Percentiles rank a stretch among this genome's conserved stretches.
Conservation (phyloP, 805 yeast genomes). For the Suhomyces emberorum region DNA sequence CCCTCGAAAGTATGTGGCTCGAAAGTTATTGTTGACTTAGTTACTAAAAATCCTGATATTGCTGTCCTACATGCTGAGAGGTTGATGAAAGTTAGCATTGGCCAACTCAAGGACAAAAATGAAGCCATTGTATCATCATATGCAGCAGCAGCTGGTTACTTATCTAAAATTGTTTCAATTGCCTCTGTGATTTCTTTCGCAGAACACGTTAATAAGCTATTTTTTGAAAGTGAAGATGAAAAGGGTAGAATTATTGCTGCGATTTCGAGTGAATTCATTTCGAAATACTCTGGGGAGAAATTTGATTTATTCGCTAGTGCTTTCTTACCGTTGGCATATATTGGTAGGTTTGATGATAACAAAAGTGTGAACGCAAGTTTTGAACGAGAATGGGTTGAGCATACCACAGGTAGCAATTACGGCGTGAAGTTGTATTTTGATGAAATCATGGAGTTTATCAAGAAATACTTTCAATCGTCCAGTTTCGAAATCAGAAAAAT, state of each 20-base stretch:
- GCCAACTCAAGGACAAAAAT: conserved; percentile 67
- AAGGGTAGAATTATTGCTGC: conserved; percentile 52
- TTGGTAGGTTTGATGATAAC: conserved; percentile 68
- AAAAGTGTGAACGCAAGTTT: conserved; percentile 47
- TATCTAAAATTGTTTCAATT: conserved; percentile 59
- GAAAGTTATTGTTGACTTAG: conserved; percentile 61
- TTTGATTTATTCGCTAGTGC: conserved; percentile 60
- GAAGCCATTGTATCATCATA: conserved; percentile 70
- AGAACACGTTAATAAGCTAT: conserved; percentile 46
- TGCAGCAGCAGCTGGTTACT: conserved; percentile 77
- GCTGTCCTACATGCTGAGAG: conserved; percentile 54
- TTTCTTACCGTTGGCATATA: conserved; percentile 73
- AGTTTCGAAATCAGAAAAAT: conserved; percentile 65
- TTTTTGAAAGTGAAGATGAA: conserved; percentile 52
- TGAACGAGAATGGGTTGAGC: conserved; percentile 71
- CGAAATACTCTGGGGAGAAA: conserved; percentile 64
- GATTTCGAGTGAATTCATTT: conserved; percentile 59
- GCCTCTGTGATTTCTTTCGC: conserved; percentile 55
- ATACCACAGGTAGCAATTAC: conserved; percentile 68
- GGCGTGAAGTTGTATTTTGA: conserved; percentile 64
- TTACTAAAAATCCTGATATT: conserved; percentile 50
- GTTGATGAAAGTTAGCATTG: conserved; percentile 54
- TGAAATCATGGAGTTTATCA: conserved; percentile 61
- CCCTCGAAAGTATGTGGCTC: conserved; percentile 90
- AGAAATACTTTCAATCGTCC: conserved; percentile 49